A percentile compares a stretch with the other conserved stretches of the same genome.
These are phyloP conservation scores for Colletotrichum cereale DNA, from an alignment of 2,329 filamentous ascomycete species.

Conservation along the genomic window DNA sequence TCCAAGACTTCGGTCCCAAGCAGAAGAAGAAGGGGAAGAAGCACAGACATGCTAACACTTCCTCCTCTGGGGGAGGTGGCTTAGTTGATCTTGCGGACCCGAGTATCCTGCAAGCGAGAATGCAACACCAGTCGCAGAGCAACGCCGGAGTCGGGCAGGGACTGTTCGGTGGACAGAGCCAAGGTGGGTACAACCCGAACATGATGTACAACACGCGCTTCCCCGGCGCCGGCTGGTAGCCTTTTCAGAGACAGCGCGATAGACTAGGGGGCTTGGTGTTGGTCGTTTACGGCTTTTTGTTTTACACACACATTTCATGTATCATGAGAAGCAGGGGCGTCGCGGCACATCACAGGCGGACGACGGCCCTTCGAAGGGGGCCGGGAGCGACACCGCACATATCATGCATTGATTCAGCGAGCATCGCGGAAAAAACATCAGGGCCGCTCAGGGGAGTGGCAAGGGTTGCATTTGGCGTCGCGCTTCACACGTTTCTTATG, in stretches of 20 bases:
- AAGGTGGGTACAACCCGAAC: slow-evolving; percentile 94
- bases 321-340: slow-evolving; percentile 40
- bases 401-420: slow-evolving; percentile 54
- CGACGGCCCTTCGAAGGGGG: slow-evolving; percentile 28
- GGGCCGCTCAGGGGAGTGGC: slow-evolving; percentile 46
- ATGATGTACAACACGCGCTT: slow-evolving; percentile 77
- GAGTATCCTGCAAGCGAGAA: slow-evolving; percentile 98
- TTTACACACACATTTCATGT: slow-evolving; percentile 41
- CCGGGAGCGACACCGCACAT: slow-evolving; percentile 33
- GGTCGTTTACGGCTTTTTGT: slow-evolving; percentile 35
- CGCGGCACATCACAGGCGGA: slow-evolving; percentile 34
- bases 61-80: slow-evolving; percentile 98
- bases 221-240: slow-evolving; percentile 43
- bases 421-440: slow-evolving; percentile 52
- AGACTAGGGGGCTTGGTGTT: slow-evolving; percentile 32
- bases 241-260: slow-evolving; percentile 19
- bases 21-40: slow-evolving; percentile 99
- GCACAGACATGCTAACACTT: slow-evolving; percentile 99
- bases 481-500: slow-evolving; percentile 38
- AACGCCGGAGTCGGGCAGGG: slow-evolving; percentile 88
- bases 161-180: slow-evolving; percentile 86
- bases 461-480: slow-evolving; percentile 45
- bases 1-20: slow-evolving; percentile 94
- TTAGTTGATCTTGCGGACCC: slow-evolving; percentile 99
- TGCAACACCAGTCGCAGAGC: slow-evolving; percentile 88